Base-by-base conservation (phyloP, 164 flowering plant species). In the Chloranthus sessilifolius region DNA sequence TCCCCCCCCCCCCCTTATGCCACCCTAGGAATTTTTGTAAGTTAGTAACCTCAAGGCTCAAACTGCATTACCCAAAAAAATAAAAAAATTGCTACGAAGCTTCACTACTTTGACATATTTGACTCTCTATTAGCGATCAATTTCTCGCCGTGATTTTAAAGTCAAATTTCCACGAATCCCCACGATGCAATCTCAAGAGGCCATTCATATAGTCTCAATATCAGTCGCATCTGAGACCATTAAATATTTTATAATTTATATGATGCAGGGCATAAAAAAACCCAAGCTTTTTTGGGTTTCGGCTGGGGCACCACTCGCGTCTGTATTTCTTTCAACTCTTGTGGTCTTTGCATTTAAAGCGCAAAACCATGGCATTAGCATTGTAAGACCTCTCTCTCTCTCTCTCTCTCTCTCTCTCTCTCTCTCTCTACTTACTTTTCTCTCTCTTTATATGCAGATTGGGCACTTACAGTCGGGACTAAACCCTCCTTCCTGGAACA, bases 261-360 rank as follows among this genome's bases (percentile, higher is more conserved):
- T n/a, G 41, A 36, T 41, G 22, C 62, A 58, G 62, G 42, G 95
- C 70, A 55, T 79, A 63, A 85, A 41, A 59, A 88, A 46, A 29
- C 95, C 95, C 24, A 88, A 75, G 69, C 69, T 92, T 24, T 92
- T 92, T 52, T 92, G 96, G 99, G 82, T 92, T 0, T 88, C 96
- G 50, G 99, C 99, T 14, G 96, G 85, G 40, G 96, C 99, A 4
- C 99, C 99, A 37, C 76, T 92, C 21, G 54, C 64, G 4, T 85
- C 81, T 7, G 99, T 92, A 2, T 64, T 92, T 44, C 45, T 92
- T 29, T 79, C 99, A 3, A 92, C 99, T 3, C 50, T 92, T 3
- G n/a, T 82, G 14, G 84, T 84, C 37, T 92, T 79, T 40, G 86
- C 76, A 52, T 70, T 78, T 68, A 85, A 84, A 66, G 81, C 77